Evolutionary conservation across 2,329 filamentous ascomycete species (phyloP).

Genomic region (Paracamarosporium sp.): DNA sequence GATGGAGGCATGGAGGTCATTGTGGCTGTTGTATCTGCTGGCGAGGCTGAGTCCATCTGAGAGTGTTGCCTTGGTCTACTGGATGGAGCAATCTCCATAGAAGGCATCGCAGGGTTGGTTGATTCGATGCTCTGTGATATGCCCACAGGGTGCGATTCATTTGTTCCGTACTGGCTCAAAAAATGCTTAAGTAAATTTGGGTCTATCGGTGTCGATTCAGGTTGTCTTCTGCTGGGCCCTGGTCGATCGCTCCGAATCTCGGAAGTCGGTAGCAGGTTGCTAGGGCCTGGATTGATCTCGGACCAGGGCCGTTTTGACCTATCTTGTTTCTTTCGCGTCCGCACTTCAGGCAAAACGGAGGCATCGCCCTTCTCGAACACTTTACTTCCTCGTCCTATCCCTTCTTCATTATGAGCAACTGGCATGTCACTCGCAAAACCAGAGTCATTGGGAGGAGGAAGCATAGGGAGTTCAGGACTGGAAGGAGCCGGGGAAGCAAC

Average conservation of each 20-base stretch:
- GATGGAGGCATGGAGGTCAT: neutral
- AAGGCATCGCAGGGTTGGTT: no score
- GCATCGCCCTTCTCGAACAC: neutral
- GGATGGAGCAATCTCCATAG: neutral
- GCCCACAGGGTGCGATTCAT: neutral
- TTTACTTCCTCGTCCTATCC: slow-evolving; percentile 53
- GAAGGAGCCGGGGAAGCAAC: slow-evolving; percentile 71
- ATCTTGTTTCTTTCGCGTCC: slow-evolving; percentile 20
- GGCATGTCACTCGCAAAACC: slow-evolving; percentile 84
- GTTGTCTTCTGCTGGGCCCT: neutral
- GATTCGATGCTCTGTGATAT: neutral
- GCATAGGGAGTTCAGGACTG: slow-evolving; percentile 73
- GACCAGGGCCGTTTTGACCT: slow-evolving; percentile 35
- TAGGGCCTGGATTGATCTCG: slow-evolving; percentile 34
- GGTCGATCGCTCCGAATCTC: slow-evolving; percentile 24
- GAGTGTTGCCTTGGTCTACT: neutral
- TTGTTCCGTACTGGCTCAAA: neutral
- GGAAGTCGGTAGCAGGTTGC: slow-evolving; percentile 36
- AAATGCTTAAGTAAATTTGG: slow-evolving; percentile 3
- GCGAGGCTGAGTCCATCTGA: neutral
- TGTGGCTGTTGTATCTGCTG: neutral
- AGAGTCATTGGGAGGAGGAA: slow-evolving; percentile 68
- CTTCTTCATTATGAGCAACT: slow-evolving; percentile 70
- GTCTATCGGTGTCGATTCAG: neutral
- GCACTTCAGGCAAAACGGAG: slow-evolving; percentile 11